phyloP scores from a whole-genome alignment of 2,329 filamentous ascomycete genomes.

The Grosmannia serpens region DNA sequence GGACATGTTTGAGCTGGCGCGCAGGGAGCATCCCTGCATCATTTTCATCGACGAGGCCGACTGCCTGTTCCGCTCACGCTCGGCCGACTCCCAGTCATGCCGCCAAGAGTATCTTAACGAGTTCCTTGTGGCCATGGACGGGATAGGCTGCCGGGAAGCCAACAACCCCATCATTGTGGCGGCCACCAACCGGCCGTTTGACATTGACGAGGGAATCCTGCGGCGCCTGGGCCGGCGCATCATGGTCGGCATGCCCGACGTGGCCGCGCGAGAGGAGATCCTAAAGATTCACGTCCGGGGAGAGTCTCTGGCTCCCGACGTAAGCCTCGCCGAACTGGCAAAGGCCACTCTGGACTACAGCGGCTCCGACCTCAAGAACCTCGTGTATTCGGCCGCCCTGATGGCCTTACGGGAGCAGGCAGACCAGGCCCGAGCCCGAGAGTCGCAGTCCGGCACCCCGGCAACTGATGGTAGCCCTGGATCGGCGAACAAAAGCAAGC shows the following conservation, averaged over 20 bases:
- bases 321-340: constrained; percentile 29
- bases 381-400: constrained; percentile 36
- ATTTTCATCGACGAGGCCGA: constrained; percentile 21
- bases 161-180: constrained; percentile 15
- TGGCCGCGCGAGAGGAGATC: constrained; percentile 31
- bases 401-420: constrained; percentile 23
- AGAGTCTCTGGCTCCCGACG: constrained; percentile 25
- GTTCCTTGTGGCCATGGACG: constrained; percentile 19
- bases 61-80: constrained; percentile 6
- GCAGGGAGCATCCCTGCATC: constrained; percentile 17
- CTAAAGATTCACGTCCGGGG: constrained; percentile 36
- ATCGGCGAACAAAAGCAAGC: neutral
- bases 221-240: constrained; percentile 36
- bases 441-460: neutral
- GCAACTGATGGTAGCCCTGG: neutral
- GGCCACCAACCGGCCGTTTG: constrained; percentile 19
- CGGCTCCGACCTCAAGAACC: constrained; percentile 39
- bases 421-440: neutral
- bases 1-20: constrained; percentile 15
- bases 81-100: neutral
- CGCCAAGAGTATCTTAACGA: constrained; percentile 12
- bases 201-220: constrained; percentile 32
- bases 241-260: constrained; percentile 34
- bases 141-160: constrained; percentile 6
- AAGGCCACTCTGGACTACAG: constrained; percentile 34